These are phyloP conservation scores for Orobanche coerulescens DNA, from an alignment of 257 asterid species.

Conservation along the genomic window DNA sequence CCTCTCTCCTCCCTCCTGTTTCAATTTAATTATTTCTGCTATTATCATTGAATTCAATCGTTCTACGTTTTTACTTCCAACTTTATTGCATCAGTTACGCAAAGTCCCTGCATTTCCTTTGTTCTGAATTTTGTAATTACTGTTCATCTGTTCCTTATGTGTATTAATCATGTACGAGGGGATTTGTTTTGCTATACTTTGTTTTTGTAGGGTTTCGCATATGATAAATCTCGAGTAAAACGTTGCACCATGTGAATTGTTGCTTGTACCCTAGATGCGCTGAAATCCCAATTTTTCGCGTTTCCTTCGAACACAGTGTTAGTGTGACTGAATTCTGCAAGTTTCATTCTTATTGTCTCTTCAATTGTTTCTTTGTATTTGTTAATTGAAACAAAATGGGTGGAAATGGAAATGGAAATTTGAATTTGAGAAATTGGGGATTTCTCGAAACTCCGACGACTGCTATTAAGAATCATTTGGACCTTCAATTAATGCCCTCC, in stretches of 20 bases:
- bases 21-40: no score
- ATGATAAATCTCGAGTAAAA: no score
- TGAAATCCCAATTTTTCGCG: not conserved
- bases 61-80: no score
- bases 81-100: not conserved
- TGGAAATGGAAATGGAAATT: conserved; percentile 68
- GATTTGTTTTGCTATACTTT: not conserved
- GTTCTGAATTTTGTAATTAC: not conserved
- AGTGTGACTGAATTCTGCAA: not conserved
- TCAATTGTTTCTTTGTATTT: not conserved
- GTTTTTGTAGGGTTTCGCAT: not conserved
- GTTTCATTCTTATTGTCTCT: no score
- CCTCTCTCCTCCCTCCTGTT: no score
- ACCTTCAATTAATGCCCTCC: conserved; percentile 54
- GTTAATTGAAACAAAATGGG: not conserved
- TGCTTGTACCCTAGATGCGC: not conserved
- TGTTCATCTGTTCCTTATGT: no score
- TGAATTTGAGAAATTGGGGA: conserved; percentile 52
- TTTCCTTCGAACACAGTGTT: no score
- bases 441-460: conserved; percentile 20
- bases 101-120: not conserved
- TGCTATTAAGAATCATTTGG: conserved; percentile 38
- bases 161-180: no score
- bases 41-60: no score
- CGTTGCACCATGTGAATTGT: not conserved